A percentile compares a stretch with the other conserved stretches of the same genome.
These are phyloP conservation scores for Aspergillus fumigatiaffinis DNA, from an alignment of 2,329 filamentous ascomycete genomes.

Conservation along the genomic window DNA sequence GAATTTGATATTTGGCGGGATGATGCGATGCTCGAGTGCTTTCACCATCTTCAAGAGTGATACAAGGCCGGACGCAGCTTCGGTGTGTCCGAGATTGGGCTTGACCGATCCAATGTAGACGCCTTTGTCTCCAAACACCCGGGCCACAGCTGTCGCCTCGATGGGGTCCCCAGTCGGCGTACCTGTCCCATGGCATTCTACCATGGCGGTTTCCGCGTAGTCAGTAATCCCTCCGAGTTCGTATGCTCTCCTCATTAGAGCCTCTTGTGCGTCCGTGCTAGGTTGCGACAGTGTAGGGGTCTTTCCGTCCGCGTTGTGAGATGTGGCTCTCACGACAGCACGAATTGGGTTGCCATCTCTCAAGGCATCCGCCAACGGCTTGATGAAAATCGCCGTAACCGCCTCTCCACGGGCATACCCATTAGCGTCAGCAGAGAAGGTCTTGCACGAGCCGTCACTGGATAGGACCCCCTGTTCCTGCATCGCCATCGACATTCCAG, in stretches of 20 bases:
- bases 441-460: slow-evolving; percentile 23
- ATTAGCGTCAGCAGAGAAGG: slow-evolving; percentile 24
- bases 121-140: neutral
- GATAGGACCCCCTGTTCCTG: slow-evolving; percentile 33
- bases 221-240: neutral
- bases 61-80: slow-evolving; percentile 8
- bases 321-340: slow-evolving; percentile 22
- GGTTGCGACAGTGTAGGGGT: slow-evolving; percentile 11
- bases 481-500: slow-evolving; percentile 21
- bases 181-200: slow-evolving; percentile 5
- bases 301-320: slow-evolving; percentile 7
- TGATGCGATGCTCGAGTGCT: slow-evolving; percentile 8
- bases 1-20: slow-evolving; percentile 15
- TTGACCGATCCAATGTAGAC: slow-evolving; percentile 7
- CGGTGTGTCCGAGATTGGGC: slow-evolving; percentile 13
- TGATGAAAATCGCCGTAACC: too few relatives aligned
- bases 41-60: slow-evolving; percentile 9
- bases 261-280: slow-evolving; percentile 10
- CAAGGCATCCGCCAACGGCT: too few relatives aligned
- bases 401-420: slow-evolving; percentile 28
- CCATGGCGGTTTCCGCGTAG: neutral
- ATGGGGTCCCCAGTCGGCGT: slow-evolving; percentile 1
- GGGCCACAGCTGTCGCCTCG: neutral
- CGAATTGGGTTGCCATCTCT: too few relatives aligned
- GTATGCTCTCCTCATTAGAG: slow-evolving; percentile 9